Percentiles rank a stretch among this genome's conserved stretches.
These are phyloP conservation scores for Sesbania bispinosa DNA, from an alignment of 306 rosid species.

Conservation along the genomic window DNA sequence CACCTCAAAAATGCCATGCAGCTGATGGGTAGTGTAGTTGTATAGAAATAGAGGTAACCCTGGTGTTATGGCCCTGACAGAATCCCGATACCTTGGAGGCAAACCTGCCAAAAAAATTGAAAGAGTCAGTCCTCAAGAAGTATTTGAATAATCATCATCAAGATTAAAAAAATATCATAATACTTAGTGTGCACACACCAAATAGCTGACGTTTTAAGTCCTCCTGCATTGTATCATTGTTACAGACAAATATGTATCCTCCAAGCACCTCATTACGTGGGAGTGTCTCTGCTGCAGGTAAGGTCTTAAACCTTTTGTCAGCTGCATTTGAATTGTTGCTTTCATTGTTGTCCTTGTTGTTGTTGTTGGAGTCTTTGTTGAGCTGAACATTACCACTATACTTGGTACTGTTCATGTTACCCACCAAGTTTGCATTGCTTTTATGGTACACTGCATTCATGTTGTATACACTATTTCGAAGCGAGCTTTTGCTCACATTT, in stretches of 20 bases:
- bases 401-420: constrained; percentile 61
- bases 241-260: constrained; percentile 97
- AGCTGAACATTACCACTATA: constrained; percentile 49
- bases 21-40: constrained; percentile 93
- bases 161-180: not conserved
- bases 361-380: constrained; percentile 61
- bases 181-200: constrained; percentile 36
- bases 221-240: constrained; percentile 99
- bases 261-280: constrained; percentile 98
- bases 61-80: constrained; percentile 93
- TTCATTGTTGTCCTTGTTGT: constrained; percentile 44
- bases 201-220: constrained; percentile 93
- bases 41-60: constrained; percentile 92
- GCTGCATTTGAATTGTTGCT: constrained; percentile 41
- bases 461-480: constrained; percentile 59
- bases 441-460: constrained; percentile 76
- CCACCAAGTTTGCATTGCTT: constrained; percentile 52
- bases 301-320: constrained; percentile 97
- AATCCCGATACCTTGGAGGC: constrained; percentile 96
- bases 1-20: constrained; percentile 97
- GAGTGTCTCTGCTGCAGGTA: constrained; percentile 95
- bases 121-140: constrained; percentile 18
- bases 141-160: not conserved
- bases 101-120: constrained; percentile 52
- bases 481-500: constrained; percentile 54